Conservation (phyloP, 768 basidiomycete species). For the Saitozyma podzolica region DNA sequence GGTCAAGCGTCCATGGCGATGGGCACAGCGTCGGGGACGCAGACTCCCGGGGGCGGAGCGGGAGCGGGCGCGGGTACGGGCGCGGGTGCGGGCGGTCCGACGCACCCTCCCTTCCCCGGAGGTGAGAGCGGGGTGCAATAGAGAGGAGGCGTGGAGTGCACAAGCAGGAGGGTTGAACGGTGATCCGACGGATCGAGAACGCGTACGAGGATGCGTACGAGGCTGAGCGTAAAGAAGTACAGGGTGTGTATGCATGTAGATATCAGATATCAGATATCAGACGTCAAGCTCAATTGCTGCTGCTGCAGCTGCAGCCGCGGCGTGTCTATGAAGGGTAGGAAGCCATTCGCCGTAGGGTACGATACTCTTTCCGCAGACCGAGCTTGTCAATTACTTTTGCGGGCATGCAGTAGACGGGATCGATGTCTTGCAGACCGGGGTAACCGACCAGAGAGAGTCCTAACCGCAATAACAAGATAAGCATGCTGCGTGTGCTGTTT, state of each 20-base stretch:
- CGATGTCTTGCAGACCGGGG: conserved; percentile 76
- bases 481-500: no score
- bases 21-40: conserved; percentile 20
- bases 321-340: neutral
- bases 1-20: conserved; percentile 47
- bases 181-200: no score
- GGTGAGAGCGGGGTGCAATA: conserved; percentile 37
- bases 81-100: conserved; percentile 26
- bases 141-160: neutral
- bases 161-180: no score
- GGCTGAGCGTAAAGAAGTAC: neutral
- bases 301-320: neutral
- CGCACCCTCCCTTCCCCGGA: conserved; percentile 17
- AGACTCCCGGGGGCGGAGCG: conserved; percentile 15
- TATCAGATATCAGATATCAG: neutral
- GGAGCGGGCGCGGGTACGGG: conserved; percentile 28
- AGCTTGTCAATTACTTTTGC: conserved; percentile 66
- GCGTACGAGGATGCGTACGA: no score
- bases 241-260: conserved; percentile 6
- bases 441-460: conserved; percentile 88
- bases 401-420: conserved; percentile 97
- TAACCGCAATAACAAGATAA: conserved; percentile 33
- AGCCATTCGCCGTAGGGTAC: conserved; percentile 26
- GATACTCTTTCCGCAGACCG: conserved; percentile 58
- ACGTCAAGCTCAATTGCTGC: neutral